phyloP scores from a whole-genome alignment of 805 yeast species.

The Wickerhamia fluorescens region DNA sequence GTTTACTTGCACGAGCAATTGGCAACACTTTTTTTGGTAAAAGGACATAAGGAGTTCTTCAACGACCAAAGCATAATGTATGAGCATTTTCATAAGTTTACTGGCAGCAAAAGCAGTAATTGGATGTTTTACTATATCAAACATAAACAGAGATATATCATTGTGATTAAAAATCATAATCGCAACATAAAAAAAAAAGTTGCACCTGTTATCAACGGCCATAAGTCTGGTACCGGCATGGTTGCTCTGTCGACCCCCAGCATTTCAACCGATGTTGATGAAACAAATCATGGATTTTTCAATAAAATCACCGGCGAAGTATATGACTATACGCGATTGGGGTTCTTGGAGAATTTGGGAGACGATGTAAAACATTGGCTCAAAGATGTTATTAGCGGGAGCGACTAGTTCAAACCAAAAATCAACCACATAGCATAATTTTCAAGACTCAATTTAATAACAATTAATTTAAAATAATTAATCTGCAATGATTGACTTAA shows the following conservation, averaged over 20 bases:
- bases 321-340: conserved; percentile 24
- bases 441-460: neutral
- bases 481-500: neutral
- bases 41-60: conserved; percentile 18
- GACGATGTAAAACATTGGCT: conserved; percentile 38
- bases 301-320: conserved; percentile 16
- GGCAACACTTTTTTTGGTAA: conserved; percentile 21
- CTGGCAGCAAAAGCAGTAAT: conserved; percentile 28
- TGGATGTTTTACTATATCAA: conserved; percentile 37
- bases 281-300: conserved; percentile 5
- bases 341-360: conserved; percentile 35
- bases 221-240: neutral
- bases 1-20: conserved; percentile 35
- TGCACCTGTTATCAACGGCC: conserved; percentile 1
- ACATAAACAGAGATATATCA: conserved; percentile 21
- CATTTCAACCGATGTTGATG: neutral
- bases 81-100: conserved; percentile 37
- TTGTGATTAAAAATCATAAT: conserved; percentile 29
- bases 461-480: no score
- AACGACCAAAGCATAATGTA: conserved; percentile 10
- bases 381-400: conserved; percentile 18
- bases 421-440: neutral
- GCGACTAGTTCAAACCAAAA: conserved; percentile 8
- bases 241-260: no score
- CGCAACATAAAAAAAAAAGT: conserved; percentile 11